These are phyloP conservation scores for Croton laevigatus DNA, from an alignment of 441 rosid genomes.

Conservation along the genomic window DNA sequence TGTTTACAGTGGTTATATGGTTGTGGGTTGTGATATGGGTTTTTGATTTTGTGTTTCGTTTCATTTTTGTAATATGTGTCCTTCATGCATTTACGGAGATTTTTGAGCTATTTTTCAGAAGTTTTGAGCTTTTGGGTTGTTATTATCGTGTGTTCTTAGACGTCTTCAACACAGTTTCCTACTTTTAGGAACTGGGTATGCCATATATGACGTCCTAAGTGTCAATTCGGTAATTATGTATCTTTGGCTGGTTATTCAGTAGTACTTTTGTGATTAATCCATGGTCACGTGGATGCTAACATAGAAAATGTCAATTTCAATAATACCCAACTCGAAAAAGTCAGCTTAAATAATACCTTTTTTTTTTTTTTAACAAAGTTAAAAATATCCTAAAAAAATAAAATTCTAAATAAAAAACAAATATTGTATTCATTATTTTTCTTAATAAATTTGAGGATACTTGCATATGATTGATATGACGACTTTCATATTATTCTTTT, in stretches of 20 bases:
- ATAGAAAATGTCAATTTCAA: too few relatives aligned
- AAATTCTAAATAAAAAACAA: too few relatives aligned
- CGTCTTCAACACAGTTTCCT: neutral
- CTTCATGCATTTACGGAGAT: neutral
- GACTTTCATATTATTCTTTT: too few relatives aligned
- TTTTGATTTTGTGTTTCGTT: neutral
- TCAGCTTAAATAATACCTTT: too few relatives aligned
- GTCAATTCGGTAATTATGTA: neutral
- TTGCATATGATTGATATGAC: too few relatives aligned
- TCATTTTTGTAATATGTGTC: constrained; percentile 12
- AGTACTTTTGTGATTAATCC: too few relatives aligned
- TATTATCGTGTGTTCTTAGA: neutral
- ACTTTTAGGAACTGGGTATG: constrained; percentile 8
- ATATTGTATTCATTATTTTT: too few relatives aligned
- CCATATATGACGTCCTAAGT: neutral
- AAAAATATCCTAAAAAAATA: too few relatives aligned
- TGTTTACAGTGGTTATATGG: neutral
- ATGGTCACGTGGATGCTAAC: too few relatives aligned
- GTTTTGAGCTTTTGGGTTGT: neutral
- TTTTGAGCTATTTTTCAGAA: neutral
- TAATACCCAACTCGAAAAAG: too few relatives aligned
- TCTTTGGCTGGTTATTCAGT: neutral
- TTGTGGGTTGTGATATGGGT: constrained; percentile 11
- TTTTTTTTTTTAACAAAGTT: too few relatives aligned
- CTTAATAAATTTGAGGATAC: too few relatives aligned